A percentile compares a stretch with the other conserved stretches of the same genome.
Conservation (phyloP, 495 filamentous ascomycete species). For the Daldinia loculata region DNA sequence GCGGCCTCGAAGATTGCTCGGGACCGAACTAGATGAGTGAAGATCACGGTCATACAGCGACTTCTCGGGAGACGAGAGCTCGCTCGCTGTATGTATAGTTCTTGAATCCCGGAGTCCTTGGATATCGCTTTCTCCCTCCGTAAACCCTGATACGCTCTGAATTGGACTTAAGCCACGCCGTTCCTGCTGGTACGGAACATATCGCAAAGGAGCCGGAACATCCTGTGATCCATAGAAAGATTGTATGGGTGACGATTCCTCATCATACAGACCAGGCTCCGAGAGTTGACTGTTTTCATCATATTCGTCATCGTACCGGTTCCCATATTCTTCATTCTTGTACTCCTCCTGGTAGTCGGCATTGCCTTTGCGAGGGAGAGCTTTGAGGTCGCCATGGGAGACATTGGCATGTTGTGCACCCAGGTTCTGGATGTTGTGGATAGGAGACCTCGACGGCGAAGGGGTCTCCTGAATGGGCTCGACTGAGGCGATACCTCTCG, state of each 20-base stretch:
- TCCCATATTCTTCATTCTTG: slow-evolving; percentile 57
- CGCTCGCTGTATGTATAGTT: slow-evolving; percentile 55
- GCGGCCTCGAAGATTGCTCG: slow-evolving; percentile 52
- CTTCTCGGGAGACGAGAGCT: slow-evolving; percentile 53
- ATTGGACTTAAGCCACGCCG: slow-evolving; percentile 81
- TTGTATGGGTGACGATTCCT: slow-evolving; percentile 41
- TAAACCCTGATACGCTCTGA: slow-evolving; percentile 85
- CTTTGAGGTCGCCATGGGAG: slow-evolving; percentile 60
- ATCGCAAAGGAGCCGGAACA: slow-evolving; percentile 63
- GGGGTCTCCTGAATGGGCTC: slow-evolving; percentile 50
- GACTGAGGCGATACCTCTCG: slow-evolving; percentile 56
- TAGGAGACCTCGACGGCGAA: slow-evolving; percentile 52
- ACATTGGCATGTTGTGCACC: slow-evolving; percentile 61
- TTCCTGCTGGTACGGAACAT: slow-evolving; percentile 64
- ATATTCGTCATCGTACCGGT: slow-evolving; percentile 56
- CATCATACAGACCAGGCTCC: slow-evolving; percentile 54
- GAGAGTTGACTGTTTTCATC: slow-evolving; percentile 56
- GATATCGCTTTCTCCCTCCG: slow-evolving; percentile 59
- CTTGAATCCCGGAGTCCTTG: slow-evolving; percentile 58
- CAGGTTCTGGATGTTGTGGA: slow-evolving; percentile 52
- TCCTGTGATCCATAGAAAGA: slow-evolving; percentile 63
- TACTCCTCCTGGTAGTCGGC: slow-evolving; percentile 52
- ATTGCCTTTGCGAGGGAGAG: slow-evolving; percentile 53
- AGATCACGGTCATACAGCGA: slow-evolving; percentile 48
- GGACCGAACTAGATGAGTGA: slow-evolving; percentile 49